Percentiles rank a stretch among this genome's conserved stretches.
These are phyloP conservation scores for Erigeron canadensis DNA, from an alignment of 129 eudicot species.

Conservation along the genomic window DNA sequence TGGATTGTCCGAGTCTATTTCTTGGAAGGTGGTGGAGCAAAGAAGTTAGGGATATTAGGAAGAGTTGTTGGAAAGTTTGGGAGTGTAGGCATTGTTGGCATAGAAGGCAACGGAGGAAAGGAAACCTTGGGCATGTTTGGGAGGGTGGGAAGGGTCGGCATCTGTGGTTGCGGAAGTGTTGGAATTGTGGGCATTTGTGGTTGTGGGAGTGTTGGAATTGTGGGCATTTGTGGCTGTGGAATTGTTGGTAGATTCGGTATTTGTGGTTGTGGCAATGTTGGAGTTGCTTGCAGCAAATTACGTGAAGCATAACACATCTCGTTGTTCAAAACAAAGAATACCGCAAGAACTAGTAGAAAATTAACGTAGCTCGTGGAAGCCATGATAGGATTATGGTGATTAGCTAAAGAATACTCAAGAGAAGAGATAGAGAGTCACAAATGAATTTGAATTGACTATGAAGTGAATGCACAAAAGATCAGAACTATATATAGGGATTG, in stretches of 20 bases:
- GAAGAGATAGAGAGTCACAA: background rate
- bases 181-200: constrained; percentile 14
- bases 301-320: constrained; percentile 33
- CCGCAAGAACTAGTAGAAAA: background rate
- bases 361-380: constrained; percentile 7
- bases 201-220: background rate
- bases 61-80: constrained; percentile 32
- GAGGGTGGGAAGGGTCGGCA: constrained; percentile 18
- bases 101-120: constrained; percentile 26
- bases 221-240: constrained; percentile 30
- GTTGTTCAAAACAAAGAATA: background rate
- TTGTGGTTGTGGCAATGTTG: constrained; percentile 23
- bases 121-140: constrained; percentile 27
- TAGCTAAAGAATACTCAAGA: background rate
- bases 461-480: background rate
- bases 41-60: constrained; percentile 22
- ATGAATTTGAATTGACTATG: background rate
- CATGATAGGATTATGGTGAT: background rate
- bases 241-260: constrained; percentile 13
- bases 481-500: constrained; percentile 6
- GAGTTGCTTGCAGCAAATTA: constrained; percentile 27
- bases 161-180: constrained; percentile 15
- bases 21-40: constrained; percentile 27
- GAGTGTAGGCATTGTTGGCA: constrained; percentile 20
- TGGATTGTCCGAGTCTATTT: constrained; percentile 3